Percentiles rank a stretch among this genome's conserved stretches.
phyloP scores from a whole-genome alignment of 257 asterid genomes.

The Eucommia ulmoides region DNA sequence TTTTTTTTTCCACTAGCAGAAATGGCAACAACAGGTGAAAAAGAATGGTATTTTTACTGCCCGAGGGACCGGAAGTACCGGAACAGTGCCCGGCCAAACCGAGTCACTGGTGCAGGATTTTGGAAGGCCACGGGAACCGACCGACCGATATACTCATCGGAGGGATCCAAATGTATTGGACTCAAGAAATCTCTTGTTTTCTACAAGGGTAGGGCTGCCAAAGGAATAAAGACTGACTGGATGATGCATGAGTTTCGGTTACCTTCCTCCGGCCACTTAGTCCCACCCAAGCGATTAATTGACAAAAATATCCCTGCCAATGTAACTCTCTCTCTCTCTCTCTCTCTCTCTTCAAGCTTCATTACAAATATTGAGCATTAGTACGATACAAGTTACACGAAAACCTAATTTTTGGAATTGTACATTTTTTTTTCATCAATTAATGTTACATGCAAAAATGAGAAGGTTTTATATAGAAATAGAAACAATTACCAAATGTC shows the following conservation, averaged over 20 bases:
- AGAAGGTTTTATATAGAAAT: too few relatives aligned
- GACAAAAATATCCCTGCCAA: slow-evolving; percentile 38
- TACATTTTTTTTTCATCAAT: neutral
- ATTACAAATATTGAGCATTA: too few relatives aligned
- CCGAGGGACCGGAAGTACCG: slow-evolving; percentile 65
- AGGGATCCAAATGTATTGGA: slow-evolving; percentile 56
- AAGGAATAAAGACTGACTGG: slow-evolving; percentile 72
- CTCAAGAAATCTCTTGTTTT: slow-evolving; percentile 62
- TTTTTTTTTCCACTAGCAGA: too few relatives aligned
- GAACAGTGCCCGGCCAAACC: slow-evolving; percentile 63
- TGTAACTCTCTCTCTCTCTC: too few relatives aligned
- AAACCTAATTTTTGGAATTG: neutral
- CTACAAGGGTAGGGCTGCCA: slow-evolving; percentile 75
- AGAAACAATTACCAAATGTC: too few relatives aligned
- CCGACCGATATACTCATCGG: slow-evolving; percentile 59
- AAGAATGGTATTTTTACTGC: slow-evolving; percentile 77
- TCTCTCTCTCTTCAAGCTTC: too few relatives aligned
- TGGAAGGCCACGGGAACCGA: slow-evolving; percentile 85
- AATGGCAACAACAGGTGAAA: slow-evolving; percentile 53
- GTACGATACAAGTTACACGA: neutral
- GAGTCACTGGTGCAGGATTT: slow-evolving; percentile 63
- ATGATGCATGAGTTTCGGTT: slow-evolving; percentile 85
- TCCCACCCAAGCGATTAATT: slow-evolving; percentile 24
- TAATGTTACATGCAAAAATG: neutral
- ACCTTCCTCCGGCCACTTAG: slow-evolving; percentile 26